Evolutionary conservation across 495 filamentous ascomycete species (phyloP).

Genomic region (Podospora australis): DNA sequence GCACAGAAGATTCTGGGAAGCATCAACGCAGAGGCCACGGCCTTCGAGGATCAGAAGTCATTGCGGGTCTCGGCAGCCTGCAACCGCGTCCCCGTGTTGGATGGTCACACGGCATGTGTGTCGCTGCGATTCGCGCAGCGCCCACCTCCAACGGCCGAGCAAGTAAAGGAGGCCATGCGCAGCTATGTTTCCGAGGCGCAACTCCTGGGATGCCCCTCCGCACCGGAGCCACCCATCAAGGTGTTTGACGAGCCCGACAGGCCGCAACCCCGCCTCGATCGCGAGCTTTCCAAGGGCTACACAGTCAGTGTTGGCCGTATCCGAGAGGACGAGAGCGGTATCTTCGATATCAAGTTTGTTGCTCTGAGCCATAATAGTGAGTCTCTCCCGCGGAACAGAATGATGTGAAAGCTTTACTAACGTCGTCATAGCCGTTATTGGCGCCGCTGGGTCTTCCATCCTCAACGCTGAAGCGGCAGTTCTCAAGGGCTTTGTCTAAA

Average conservation of each 20-base stretch:
- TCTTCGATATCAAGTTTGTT: constrained; percentile 79
- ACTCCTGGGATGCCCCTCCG: constrained; percentile 67
- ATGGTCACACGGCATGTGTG: constrained; percentile 80
- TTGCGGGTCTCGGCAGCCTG: constrained; percentile 72
- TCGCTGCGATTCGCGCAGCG: constrained; percentile 64
- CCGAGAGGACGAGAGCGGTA: constrained; percentile 63
- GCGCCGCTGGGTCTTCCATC: constrained; percentile 89
- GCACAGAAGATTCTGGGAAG: constrained; percentile 77
- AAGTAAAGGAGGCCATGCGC: constrained; percentile 62
- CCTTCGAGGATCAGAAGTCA: constrained; percentile 55
- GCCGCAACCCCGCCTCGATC: constrained; percentile 79
- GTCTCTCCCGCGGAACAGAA: constrained; percentile 18
- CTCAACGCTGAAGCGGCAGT: constrained; percentile 91
- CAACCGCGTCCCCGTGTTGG: constrained; percentile 75
- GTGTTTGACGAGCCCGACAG: constrained; percentile 76
- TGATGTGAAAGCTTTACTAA: constrained; percentile 4
- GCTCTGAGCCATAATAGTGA: constrained; percentile 78
- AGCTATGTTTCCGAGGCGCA: constrained; percentile 71
- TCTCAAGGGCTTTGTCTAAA: constrained; percentile 74
- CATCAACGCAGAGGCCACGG: constrained; percentile 58
- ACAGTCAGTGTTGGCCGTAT: constrained; percentile 76
- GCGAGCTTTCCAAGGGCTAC: constrained; percentile 67
- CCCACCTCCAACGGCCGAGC: constrained; percentile 49
- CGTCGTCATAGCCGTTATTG: constrained; percentile 63
- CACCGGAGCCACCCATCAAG: constrained; percentile 63